A percentile compares a stretch with the other conserved stretches of the same genome.
These are phyloP conservation scores for Alternaria triticina DNA, from an alignment of 2,329 filamentous ascomycete species.

Conservation along the genomic window DNA sequence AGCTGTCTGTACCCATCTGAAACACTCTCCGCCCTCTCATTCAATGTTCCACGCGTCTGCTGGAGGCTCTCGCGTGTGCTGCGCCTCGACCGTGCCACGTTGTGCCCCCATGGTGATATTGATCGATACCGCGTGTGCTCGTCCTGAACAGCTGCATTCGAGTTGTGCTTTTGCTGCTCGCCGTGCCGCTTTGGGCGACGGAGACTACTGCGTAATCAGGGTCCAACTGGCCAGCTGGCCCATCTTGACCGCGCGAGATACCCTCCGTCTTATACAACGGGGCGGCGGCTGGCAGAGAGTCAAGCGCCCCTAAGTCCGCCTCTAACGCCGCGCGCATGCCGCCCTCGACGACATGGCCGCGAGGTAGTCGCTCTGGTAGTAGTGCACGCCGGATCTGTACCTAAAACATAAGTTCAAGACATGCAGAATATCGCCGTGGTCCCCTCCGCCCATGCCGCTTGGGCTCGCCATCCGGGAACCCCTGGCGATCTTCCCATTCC, in stretches of 20 bases:
- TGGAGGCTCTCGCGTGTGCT: constrained; percentile 40
- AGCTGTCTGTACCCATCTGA: constrained; percentile 37
- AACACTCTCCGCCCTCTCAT: constrained; percentile 35
- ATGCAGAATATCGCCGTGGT: background rate
- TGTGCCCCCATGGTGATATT: constrained; percentile 23
- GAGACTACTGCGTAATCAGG: background rate
- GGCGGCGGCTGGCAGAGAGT: background rate
- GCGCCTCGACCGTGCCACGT: constrained; percentile 30
- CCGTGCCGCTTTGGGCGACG: background rate
- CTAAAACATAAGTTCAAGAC: background rate
- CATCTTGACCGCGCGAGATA: background rate
- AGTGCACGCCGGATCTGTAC: background rate
- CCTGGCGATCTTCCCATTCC: constrained; percentile 19
- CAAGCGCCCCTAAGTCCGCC: background rate
- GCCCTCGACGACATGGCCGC: background rate
- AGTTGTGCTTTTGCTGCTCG: background rate
- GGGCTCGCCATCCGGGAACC: constrained; percentile 9
- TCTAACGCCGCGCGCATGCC: background rate
- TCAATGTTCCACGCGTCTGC: constrained; percentile 38
- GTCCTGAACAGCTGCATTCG: constrained; percentile 4
- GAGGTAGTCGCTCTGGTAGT: background rate
- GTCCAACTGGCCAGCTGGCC: background rate
- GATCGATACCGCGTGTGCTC: constrained; percentile 16
- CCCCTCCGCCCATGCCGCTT: background rate
- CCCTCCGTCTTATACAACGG: background rate